Evolutionary conservation across 768 basidiomycete species (phyloP).

Genomic region (Cystofilobasidium capitatum): DNA sequence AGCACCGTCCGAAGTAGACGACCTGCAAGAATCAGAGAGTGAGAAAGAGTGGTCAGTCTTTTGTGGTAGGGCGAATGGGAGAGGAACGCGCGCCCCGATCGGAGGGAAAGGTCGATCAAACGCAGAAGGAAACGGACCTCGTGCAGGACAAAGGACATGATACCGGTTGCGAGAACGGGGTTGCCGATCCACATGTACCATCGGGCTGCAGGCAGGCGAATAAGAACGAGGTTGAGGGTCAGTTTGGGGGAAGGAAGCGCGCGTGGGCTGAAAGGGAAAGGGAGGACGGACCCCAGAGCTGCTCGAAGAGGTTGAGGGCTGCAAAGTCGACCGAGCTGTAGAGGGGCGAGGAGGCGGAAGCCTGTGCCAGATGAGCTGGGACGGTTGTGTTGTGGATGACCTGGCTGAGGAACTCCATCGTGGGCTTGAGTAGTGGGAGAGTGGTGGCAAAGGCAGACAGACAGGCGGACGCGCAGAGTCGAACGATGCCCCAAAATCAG

Average conservation of each 20-base stretch:
- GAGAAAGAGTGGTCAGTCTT: conserved; percentile 10
- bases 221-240: not conserved
- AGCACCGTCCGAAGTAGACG: conserved; percentile 89
- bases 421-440: not conserved
- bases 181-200: conserved; percentile 84
- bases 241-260: not conserved
- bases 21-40: conserved; percentile 45
- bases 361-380: conserved; percentile 8
- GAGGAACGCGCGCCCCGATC: not conserved
- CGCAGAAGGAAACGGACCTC: conserved; percentile 53
- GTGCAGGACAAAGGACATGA: conserved; percentile 85
- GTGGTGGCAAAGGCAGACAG: not conserved
- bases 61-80: not conserved
- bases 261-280: not conserved
- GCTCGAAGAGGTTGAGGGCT: conserved; percentile 23
- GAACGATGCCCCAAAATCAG: too few relatives aligned
- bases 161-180: conserved; percentile 82
- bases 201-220: conserved; percentile 4
- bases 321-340: conserved; percentile 19
- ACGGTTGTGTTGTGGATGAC: conserved; percentile 21
- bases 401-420: conserved; percentile 9
- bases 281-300: conserved; percentile 21
- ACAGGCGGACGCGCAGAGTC: too few relatives aligned
- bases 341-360: conserved; percentile 3
- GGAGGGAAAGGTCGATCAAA: not conserved